Evolutionary conservation across 148 eudicot species (phyloP).

Genomic region (Camellia lanceoleosa): DNA sequence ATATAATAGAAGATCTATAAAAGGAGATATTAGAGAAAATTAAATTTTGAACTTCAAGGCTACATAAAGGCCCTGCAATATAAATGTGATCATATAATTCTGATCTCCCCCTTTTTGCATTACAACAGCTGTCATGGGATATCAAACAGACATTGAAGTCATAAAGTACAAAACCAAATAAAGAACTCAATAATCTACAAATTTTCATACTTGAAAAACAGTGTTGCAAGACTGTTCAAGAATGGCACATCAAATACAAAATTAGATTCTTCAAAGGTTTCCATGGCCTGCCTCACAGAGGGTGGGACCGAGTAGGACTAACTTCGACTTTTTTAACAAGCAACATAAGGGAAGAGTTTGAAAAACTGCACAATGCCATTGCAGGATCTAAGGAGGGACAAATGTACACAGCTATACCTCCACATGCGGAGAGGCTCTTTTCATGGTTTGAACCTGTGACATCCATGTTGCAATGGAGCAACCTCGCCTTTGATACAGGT

Average conservation of each 20-base stretch:
- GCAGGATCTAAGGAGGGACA: too few relatives aligned
- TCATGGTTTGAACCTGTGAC: too few relatives aligned
- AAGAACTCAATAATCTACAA: background rate
- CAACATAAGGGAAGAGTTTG: background rate
- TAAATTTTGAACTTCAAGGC: background rate
- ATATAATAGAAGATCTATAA: background rate
- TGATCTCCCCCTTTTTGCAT: background rate
- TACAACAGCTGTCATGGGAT: background rate
- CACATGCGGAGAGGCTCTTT: too few relatives aligned
- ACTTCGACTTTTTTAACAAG: background rate
- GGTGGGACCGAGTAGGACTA: background rate
- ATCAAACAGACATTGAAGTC: background rate
- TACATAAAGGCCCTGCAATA: background rate
- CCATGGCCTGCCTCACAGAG: background rate
- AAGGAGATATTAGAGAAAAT: background rate
- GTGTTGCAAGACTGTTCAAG: background rate
- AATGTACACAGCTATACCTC: too few relatives aligned
- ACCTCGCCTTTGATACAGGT: too few relatives aligned
- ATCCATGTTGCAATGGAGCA: too few relatives aligned
- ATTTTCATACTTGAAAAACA: background rate
- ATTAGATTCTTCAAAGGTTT: background rate
- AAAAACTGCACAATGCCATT: too few relatives aligned
- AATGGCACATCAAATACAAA: background rate
- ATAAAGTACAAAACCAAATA: background rate
- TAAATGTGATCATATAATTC: background rate